phyloP scores from a whole-genome alignment of 2,329 filamentous ascomycete genomes.

The Ceratocystis albifundus region DNA sequence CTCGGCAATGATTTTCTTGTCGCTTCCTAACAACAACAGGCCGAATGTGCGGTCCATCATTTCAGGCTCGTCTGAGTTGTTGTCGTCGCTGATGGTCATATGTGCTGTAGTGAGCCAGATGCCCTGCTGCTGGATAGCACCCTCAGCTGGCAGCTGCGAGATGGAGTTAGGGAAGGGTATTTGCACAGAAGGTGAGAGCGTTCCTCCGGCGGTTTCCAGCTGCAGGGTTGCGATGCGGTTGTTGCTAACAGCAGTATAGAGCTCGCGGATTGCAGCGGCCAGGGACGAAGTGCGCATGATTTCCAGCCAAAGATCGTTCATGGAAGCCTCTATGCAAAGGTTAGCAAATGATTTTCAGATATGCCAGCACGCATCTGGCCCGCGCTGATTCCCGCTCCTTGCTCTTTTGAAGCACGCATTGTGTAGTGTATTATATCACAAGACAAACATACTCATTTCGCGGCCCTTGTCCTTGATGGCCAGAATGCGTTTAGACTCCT shows the following conservation, averaged over 20 bases:
- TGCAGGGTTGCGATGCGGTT: constrained; percentile 79
- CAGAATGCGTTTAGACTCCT: constrained; percentile 74
- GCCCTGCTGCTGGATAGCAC: constrained; percentile 58
- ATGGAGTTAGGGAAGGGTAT: constrained; percentile 58
- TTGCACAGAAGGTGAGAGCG: constrained; percentile 51
- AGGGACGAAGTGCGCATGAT: constrained; percentile 63
- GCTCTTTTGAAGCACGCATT: too few relatives aligned
- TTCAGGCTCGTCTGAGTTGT: constrained; percentile 50
- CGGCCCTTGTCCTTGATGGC: constrained; percentile 70
- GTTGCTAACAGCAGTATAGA: constrained; percentile 69
- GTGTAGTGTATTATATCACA: neutral
- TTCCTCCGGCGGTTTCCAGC: constrained; percentile 51
- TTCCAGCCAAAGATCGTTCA: constrained; percentile 57
- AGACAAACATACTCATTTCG: constrained; percentile 45
- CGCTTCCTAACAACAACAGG: constrained; percentile 71
- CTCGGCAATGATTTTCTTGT: constrained; percentile 59
- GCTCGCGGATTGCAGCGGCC: constrained; percentile 68
- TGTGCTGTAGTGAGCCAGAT: constrained; percentile 83
- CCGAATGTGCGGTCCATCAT: constrained; percentile 78
- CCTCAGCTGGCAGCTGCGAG: constrained; percentile 57
- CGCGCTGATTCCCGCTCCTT: too few relatives aligned
- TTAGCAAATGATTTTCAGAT: neutral
- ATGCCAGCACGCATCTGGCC: neutral
- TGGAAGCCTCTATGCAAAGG: constrained; percentile 39
- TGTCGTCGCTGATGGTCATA: constrained; percentile 55